These are phyloP conservation scores for Populus ilicifolia DNA, from an alignment of 345 rosid species.

Conservation along the genomic window DNA sequence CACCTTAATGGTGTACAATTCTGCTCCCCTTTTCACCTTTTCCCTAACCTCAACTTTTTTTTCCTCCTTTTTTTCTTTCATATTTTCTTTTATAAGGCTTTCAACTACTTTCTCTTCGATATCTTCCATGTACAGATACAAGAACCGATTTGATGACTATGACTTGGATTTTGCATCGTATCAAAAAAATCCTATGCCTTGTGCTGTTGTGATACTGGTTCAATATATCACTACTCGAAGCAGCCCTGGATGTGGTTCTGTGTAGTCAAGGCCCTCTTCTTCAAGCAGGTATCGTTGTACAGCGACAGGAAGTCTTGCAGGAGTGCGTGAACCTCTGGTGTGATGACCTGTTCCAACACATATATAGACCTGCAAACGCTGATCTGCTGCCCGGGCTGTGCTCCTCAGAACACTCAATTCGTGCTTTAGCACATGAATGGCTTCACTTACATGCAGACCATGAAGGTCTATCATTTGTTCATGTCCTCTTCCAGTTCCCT, in stretches of 20 bases:
- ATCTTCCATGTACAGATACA: conserved; percentile 57
- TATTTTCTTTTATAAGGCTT: conserved; percentile 17
- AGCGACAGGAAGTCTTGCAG: conserved; percentile 87
- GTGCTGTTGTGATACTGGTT: conserved; percentile 23
- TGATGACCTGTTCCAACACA: conserved; percentile 97
- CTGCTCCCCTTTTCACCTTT: conserved; percentile 22
- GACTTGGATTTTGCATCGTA: conserved; percentile 19
- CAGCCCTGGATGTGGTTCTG: conserved; percentile 93
- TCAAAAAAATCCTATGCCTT: conserved; percentile 45
- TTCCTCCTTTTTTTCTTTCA: not conserved
- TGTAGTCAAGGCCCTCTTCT: conserved; percentile 81
- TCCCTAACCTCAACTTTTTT: not conserved
- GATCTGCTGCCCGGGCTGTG: conserved; percentile 67
- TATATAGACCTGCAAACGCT: conserved; percentile 82
- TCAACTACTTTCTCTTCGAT: conserved; percentile 42
- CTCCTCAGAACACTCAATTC: conserved; percentile 69
- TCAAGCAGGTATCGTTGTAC: conserved; percentile 86
- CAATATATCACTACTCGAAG: conserved; percentile 82
- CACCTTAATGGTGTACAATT: conserved; percentile 42
- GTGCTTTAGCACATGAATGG: conserved; percentile 77
- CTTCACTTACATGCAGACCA: conserved; percentile 89
- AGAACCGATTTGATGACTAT: conserved; percentile 39
- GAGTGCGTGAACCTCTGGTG: conserved; percentile 85
- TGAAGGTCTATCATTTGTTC: conserved; percentile 97
- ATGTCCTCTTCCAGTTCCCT: conserved; percentile 59